Evolutionary conservation across 805 yeast genomes (phyloP), one percentile per base, ranked within the genome.

Genomic region (Diddensiella santjacobensis): DNA sequence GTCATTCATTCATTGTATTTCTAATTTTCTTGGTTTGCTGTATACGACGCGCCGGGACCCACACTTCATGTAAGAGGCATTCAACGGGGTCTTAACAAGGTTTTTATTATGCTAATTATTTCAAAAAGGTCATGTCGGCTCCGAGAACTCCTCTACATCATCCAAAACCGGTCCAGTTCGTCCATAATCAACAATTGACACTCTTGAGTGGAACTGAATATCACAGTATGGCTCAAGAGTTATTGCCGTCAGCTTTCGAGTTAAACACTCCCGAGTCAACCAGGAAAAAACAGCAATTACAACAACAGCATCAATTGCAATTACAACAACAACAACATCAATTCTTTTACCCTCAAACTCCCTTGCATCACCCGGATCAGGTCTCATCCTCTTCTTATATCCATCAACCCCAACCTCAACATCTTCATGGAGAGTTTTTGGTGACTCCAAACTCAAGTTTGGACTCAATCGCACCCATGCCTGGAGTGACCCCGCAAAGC

Each of bases 191-290:
- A 17, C 38, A 35, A 15, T 35, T 35, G 20, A 35, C 38, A 35
- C 38, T 35, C 15, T 17, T 35, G 15, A 6, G 24, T 23, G 24
- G 22, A 8, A 17, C 41, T 15, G 41, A 17, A 38, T 11, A 8
- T 15, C 6, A 35, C 8, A 35, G 38, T 6, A 11, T 15, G n/a
- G 31, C 31, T 13, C 38, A 35, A 8, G 20, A 13, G 23, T 59
- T 66, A 23, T 60, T 66, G 6, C 70, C 70, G 5, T 64, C 68
- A 19, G 69, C 64, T 1, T 54, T 66, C 29, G 67, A 64, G 44
- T 56, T 66, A 46, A 65, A 69, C 6, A 64, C 66, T 20, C 70
- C 70, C 3, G 63, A 40, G 51, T 57, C 53, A 22, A 53, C 45
- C 20, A 22, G 49, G 8, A 46, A 41, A 19, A 22, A 38, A 11